Percentiles rank a stretch among this genome's conserved stretches.
Conservation (phyloP, 805 yeast genomes). For the Wickerhamiella australiensis region DNA sequence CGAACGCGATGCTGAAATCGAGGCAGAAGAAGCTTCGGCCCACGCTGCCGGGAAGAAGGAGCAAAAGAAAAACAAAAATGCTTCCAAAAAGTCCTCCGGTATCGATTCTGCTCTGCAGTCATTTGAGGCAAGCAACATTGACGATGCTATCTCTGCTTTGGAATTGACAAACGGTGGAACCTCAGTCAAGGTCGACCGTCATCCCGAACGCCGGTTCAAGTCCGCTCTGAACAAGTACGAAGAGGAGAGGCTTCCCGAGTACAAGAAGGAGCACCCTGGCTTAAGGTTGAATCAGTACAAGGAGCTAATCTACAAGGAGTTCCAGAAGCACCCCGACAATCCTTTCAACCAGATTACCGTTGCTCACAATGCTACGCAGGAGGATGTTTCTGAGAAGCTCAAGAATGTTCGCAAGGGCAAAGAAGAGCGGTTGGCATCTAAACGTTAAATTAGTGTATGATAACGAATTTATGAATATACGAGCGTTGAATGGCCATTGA, state of each 20-base stretch:
- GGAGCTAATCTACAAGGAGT: slow-evolving; percentile 63
- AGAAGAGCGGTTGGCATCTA: slow-evolving; percentile 30
- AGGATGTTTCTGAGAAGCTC: slow-evolving; percentile 38
- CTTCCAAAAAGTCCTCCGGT: slow-evolving; percentile 49
- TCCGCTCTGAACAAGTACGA: slow-evolving; percentile 66
- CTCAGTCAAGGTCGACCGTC: slow-evolving; percentile 47
- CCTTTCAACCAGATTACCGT: slow-evolving; percentile 73
- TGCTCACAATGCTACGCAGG: slow-evolving; percentile 46
- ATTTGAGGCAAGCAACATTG: slow-evolving; percentile 59
- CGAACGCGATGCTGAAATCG: slow-evolving; percentile 59
- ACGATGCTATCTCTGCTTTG: slow-evolving; percentile 67
- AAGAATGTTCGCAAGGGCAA: slow-evolving; percentile 39
- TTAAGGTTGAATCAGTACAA: slow-evolving; percentile 67
- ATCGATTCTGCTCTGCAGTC: slow-evolving; percentile 48
- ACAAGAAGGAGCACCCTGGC: slow-evolving; percentile 68
- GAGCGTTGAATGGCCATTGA: no score
- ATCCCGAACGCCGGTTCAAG: slow-evolving; percentile 80
- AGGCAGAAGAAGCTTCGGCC: slow-evolving; percentile 45
- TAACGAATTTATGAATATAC: background rate
- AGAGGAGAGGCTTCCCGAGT: slow-evolving; percentile 57
- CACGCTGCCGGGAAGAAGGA: slow-evolving; percentile 47
- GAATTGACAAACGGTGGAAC: slow-evolving; percentile 47
- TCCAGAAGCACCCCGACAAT: slow-evolving; percentile 66
- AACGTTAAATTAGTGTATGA: background rate
- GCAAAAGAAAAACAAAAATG: slow-evolving; percentile 47